These are phyloP conservation scores for Globisporangium solare DNA, from an alignment of 352 stramenopile species.

Conservation along the genomic window DNA sequence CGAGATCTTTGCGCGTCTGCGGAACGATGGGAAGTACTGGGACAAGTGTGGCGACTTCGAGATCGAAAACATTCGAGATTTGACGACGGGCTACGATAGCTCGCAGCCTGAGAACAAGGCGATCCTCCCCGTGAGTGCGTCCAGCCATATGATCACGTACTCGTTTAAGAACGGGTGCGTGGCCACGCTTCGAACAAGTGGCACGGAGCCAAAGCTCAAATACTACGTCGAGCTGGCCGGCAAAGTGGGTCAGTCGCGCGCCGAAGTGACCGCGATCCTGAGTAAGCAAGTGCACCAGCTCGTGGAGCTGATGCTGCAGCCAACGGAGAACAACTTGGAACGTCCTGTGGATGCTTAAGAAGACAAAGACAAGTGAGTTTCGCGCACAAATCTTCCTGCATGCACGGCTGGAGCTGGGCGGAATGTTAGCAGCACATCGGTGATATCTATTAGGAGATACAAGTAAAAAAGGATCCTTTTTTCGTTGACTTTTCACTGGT, in stretches of 20 bases:
- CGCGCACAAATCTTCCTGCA: not conserved
- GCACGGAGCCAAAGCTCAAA: slow-evolving; percentile 99
- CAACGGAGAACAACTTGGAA: slow-evolving; percentile 72
- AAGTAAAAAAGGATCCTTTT: slow-evolving; percentile 5
- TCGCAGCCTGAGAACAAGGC: slow-evolving; percentile 85
- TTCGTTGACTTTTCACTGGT: slow-evolving; percentile 17
- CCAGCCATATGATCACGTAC: slow-evolving; percentile 97
- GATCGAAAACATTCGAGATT: slow-evolving; percentile 81
- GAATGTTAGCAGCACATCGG: slow-evolving; percentile 1
- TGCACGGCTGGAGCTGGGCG: not conserved
- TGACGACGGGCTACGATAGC: slow-evolving; percentile 88
- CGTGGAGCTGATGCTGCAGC: slow-evolving; percentile 80
- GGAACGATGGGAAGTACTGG: slow-evolving; percentile 88
- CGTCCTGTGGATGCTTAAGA: slow-evolving; percentile 30
- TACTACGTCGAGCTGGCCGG: slow-evolving; percentile 96
- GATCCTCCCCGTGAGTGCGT: slow-evolving; percentile 88
- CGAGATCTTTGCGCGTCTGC: slow-evolving; percentile 90
- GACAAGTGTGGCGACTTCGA: slow-evolving; percentile 72
- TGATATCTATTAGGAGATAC: slow-evolving; percentile 11
- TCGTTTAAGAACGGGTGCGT: slow-evolving; percentile 95
- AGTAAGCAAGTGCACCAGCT: slow-evolving; percentile 67
- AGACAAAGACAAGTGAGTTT: not conserved
- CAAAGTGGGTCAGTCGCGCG: slow-evolving; percentile 53
- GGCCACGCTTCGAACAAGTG: slow-evolving; percentile 95
- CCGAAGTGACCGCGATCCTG: slow-evolving; percentile 51